Percentiles rank a stretch among this genome's conserved stretches.
Evolutionary conservation across 176 grass and related monocot genomes (phyloP).

Genomic region (Tillandsia fasciculata): DNA sequence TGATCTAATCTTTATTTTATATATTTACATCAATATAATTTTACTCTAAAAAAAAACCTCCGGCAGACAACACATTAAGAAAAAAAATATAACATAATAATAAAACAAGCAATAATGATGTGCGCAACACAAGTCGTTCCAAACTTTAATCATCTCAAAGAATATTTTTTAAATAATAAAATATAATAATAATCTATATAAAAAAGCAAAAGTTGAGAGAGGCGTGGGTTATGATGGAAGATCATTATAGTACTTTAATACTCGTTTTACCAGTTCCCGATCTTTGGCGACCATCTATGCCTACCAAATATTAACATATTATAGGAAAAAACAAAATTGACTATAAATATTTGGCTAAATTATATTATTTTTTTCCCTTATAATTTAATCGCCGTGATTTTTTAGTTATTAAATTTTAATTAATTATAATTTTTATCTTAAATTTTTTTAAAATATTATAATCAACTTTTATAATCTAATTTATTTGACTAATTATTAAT

Average conservation of each 20-base stretch:
- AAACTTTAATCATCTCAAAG: background rate
- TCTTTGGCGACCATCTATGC: background rate
- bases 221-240: background rate
- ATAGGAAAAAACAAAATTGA: background rate
- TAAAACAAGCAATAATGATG: background rate
- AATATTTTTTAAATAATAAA: no score
- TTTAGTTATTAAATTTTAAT: no score
- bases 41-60: no score
- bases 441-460: no score
- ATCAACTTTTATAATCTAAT: no score
- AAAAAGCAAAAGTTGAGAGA: background rate
- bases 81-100: background rate
- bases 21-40: no score
- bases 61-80: background rate
- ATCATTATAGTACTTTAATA: background rate
- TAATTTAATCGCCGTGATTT: no score
- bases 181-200: background rate
- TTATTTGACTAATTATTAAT: no score
- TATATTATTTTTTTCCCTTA: no score
- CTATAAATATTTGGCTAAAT: no score
- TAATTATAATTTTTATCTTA: no score
- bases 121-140: background rate
- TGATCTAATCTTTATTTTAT: no score
- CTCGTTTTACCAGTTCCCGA: background rate
- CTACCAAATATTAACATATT: background rate